Evolutionary conservation across 306 rosid species (phyloP).

Genomic region (Vigna radiata): DNA sequence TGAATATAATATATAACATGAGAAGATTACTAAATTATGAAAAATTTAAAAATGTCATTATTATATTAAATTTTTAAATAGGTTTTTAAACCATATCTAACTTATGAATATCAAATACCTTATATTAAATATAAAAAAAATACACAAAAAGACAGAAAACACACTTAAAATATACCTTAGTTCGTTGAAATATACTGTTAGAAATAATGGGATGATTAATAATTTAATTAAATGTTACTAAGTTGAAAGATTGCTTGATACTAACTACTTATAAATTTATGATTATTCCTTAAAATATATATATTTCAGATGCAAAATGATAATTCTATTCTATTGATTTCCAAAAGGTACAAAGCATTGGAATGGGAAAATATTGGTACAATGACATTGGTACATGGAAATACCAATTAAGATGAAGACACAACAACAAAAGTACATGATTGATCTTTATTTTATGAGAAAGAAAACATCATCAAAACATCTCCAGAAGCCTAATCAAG

Average conservation of each 20-base stretch:
- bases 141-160: neutral
- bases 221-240: neutral
- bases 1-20: no score
- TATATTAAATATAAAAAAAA: no score
- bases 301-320: constrained; percentile 8
- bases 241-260: neutral
- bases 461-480: constrained; percentile 27
- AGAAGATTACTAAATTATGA: no score
- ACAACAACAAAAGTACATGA: constrained; percentile 20
- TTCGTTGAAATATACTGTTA: neutral
- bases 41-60: no score
- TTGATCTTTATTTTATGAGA: constrained; percentile 48
- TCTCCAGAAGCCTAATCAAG: constrained; percentile 35
- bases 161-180: neutral
- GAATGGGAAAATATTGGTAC: neutral
- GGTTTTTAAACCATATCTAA: no score
- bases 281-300: neutral
- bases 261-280: neutral
- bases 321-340: constrained; percentile 27
- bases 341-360: constrained; percentile 25
- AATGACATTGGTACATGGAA: constrained; percentile 19
- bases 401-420: constrained; percentile 11
- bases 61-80: no score
- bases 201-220: neutral
- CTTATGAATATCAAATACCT: no score